Evolutionary conservation across 352 stramenopile species (phyloP), one percentile per base, ranked within the genome.

Genomic region (Albugo laibachii): DNA sequence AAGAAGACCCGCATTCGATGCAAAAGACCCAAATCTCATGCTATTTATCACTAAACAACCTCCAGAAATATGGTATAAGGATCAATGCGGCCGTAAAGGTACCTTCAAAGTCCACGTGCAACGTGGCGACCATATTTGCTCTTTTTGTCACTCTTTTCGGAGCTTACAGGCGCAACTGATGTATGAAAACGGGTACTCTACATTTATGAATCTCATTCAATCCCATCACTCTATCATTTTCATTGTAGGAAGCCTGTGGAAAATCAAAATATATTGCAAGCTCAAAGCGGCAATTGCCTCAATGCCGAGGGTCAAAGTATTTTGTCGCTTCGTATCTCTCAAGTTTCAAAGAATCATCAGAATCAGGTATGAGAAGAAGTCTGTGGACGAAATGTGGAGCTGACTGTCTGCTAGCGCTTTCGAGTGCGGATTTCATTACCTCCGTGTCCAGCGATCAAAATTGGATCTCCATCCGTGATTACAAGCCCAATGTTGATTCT

Each of bases 301-400:
- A 66, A 71, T 56, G 70, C 66, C 44, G 51, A 70, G 27, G 55
- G 69, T 41, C 45, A 62, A 18, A 86, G 66, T 48, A 55, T 55
- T 8, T 41, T 86, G 11, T 62, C 58, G 36, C 54, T 86, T 24
- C 74, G 74, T 14, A 83, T 86, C 50, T 76, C 76, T 47, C 69
- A 86, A 41, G 74, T 86, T 5, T 86, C 74, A 34, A 86, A 86
- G 57, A 86, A 86, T 54, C 70, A 86, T 41, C 60, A 82, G 47
- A 86, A 86, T 58, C 70, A 83, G 70, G 70, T 83, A 52, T 8
- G 3, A 43, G 14, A 41, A 14, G 14, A 16, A 14, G 14, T 14
- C 14, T 14, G 16, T 41, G 36, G 16, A 16, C 16, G 16, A 16
- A 41, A 16, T 41, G 14, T 41, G 36, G 8, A 43, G 38, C 20